A percentile compares a stretch with the other conserved stretches of the same genome.
Conservation (phyloP, 1,284 basidiomycete species). For the Apiotrichum gamsii region DNA sequence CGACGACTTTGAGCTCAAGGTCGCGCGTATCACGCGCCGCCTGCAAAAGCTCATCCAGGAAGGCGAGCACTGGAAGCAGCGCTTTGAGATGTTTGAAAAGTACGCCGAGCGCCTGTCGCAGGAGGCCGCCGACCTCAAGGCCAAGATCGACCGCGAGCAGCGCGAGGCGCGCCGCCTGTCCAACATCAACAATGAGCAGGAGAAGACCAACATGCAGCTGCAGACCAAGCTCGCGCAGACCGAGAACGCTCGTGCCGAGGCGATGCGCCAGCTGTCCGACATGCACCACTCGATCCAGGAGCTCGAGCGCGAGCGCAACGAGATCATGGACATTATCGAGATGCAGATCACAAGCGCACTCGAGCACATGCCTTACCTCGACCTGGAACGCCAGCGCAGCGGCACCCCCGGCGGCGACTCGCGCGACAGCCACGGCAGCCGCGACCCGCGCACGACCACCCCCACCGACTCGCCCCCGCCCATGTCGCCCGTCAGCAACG, state of each 20-base stretch:
- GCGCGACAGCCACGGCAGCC: not conserved
- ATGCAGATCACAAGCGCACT: conserved; percentile 39
- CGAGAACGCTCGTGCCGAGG: conserved; percentile 39
- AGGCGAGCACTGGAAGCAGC: conserved; percentile 49
- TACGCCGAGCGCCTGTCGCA: conserved; percentile 48
- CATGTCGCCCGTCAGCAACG: not conserved
- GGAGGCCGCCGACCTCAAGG: conserved; percentile 48
- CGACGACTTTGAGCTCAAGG: conserved; percentile 80
- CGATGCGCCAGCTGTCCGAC: conserved; percentile 45
- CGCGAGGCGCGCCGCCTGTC: conserved; percentile 46
- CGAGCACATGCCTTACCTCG: conserved; percentile 18
- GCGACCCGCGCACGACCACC: not conserved
- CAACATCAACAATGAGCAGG: conserved; percentile 29
- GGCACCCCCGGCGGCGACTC: not conserved
- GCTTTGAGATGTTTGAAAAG: conserved; percentile 50
- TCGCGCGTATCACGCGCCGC: conserved; percentile 40
- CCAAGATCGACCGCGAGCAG: conserved; percentile 48
- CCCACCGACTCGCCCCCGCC: conserved; percentile 7
- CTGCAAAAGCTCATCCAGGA: conserved; percentile 49
- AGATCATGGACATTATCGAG: conserved; percentile 44
- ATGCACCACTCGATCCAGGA: conserved; percentile 46
- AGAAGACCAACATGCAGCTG: conserved; percentile 33
- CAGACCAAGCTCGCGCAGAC: conserved; percentile 40
- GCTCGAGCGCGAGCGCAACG: conserved; percentile 43
- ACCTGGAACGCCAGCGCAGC: not conserved